phyloP scores from a whole-genome alignment of 345 rosid genomes.

The Gossypium turneri region DNA sequence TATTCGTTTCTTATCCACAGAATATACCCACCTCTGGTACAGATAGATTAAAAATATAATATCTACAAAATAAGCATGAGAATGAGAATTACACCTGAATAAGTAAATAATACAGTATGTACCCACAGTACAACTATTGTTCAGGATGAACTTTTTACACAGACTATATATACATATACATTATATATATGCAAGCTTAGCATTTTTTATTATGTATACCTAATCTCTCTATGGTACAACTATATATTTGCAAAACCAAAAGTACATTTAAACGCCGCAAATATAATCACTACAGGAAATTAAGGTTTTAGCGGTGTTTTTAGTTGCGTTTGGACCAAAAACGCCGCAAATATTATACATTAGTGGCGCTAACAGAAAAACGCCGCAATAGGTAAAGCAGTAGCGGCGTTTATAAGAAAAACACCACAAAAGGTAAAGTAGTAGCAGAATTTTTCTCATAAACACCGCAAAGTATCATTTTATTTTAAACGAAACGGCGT shows the following conservation, averaged over 20 bases:
- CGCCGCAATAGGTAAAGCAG: too few relatives aligned
- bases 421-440: too few relatives aligned
- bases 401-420: too few relatives aligned
- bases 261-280: background rate
- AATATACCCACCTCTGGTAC: slow-evolving; percentile 90
- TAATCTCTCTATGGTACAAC: background rate
- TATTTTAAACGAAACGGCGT: too few relatives aligned
- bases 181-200: background rate
- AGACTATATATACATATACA: background rate
- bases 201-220: background rate
- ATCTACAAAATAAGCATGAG: slow-evolving; percentile 50
- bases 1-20: slow-evolving; percentile 82
- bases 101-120: slow-evolving; percentile 47
- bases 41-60: slow-evolving; percentile 83
- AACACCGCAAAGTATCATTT: too few relatives aligned
- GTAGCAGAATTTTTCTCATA: too few relatives aligned
- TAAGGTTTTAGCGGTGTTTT: too few relatives aligned
- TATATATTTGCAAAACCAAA: background rate
- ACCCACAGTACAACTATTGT: background rate
- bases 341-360: too few relatives aligned
- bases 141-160: background rate
- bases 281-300: too few relatives aligned
- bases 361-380: too few relatives aligned
- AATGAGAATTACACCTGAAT: background rate
- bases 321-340: too few relatives aligned